Evolutionary conservation across 2,329 filamentous ascomycete genomes (phyloP).

Genomic region (Calonectria multiphialidica): DNA sequence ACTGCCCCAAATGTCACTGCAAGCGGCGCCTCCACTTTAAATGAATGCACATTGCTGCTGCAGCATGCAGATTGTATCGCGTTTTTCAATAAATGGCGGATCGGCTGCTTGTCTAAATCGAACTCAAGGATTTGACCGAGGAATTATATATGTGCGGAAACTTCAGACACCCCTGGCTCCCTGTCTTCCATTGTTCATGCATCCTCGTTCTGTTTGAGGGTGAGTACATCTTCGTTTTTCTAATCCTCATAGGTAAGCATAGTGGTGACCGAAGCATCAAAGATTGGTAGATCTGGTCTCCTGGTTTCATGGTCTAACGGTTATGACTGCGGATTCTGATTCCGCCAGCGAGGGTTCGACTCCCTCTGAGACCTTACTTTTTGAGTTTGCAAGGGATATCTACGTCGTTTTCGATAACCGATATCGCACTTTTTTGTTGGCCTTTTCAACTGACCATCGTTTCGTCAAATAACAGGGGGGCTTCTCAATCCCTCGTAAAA

Average conservation of each 20-base stretch:
- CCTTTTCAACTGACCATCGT: background rate
- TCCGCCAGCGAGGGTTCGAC: slow-evolving; percentile 45
- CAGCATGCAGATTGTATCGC: background rate
- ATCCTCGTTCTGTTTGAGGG: background rate
- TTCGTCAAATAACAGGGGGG: background rate
- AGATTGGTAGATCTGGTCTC: slow-evolving; percentile 14
- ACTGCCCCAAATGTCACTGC: background rate
- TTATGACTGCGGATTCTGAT: slow-evolving; percentile 46
- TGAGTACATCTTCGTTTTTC: background rate
- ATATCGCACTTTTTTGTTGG: background rate
- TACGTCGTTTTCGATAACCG: background rate
- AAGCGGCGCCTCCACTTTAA: background rate
- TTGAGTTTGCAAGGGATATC: background rate
- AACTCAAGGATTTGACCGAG: no score
- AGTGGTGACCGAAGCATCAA: background rate
- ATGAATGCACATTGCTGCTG: background rate
- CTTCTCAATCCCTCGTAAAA: background rate
- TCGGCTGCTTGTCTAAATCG: no score
- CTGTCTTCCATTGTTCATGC: background rate
- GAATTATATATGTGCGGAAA: no score
- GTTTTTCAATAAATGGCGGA: no score
- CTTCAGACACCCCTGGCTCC: no score
- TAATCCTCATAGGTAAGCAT: background rate
- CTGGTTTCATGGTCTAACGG: slow-evolving; percentile 38
- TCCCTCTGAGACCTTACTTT: slow-evolving; percentile 40